Percentiles rank a stretch among this genome's conserved stretches.
These are phyloP conservation scores for Favolaschia claudopus DNA, from an alignment of 768 basidiomycete species.

Conservation along the genomic window DNA sequence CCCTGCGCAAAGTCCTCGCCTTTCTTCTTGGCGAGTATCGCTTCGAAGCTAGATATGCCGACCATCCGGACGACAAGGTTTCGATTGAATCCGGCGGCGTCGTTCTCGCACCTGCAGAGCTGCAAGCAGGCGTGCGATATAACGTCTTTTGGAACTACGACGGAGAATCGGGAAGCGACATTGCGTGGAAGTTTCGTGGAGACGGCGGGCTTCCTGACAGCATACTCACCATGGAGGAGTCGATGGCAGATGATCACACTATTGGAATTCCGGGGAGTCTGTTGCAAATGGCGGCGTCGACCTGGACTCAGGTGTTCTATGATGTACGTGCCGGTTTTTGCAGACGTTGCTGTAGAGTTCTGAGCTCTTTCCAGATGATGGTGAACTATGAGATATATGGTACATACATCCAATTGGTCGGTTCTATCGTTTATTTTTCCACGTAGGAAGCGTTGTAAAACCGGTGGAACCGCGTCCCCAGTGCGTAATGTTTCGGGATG, in stretches of 20 bases:
- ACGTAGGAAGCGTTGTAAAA: constrained; percentile 8
- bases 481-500: background rate
- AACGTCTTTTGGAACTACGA: constrained; percentile 15
- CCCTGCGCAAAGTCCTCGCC: constrained; percentile 8
- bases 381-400: constrained; percentile 12
- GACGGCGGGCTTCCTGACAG: background rate
- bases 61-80: background rate
- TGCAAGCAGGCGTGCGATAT: constrained; percentile 2
- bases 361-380: constrained; percentile 1
- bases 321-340: background rate
- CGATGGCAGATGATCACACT: constrained; percentile 16
- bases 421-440: background rate
- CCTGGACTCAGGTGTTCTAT: constrained; percentile 11
- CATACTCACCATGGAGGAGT: constrained; percentile 14
- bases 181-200: constrained; percentile 19
- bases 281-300: constrained; percentile 12
- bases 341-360: too few species aligned
- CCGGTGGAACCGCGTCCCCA: background rate
- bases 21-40: constrained; percentile 10
- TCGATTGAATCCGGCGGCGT: constrained; percentile 5
- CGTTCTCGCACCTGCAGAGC: background rate
- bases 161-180: constrained; percentile 8
- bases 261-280: constrained; percentile 6
- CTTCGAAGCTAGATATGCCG: constrained; percentile 11
- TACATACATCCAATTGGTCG: too few species aligned